A percentile compares a stretch with the other conserved stretches of the same genome.
These are phyloP conservation scores for Vicia sativa DNA, from an alignment of 306 rosid genomes.

Conservation along the genomic window DNA sequence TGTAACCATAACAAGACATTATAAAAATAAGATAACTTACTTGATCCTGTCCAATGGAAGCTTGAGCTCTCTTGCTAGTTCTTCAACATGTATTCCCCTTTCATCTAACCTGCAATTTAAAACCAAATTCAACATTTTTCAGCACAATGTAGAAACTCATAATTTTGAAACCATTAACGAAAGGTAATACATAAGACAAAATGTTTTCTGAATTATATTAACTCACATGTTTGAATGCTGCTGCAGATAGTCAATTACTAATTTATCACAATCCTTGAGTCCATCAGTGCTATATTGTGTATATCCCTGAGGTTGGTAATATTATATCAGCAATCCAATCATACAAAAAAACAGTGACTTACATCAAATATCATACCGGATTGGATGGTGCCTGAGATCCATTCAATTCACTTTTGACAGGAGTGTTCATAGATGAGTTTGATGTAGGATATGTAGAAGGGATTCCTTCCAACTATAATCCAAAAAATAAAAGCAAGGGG, in stretches of 20 bases:
- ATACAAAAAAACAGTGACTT: slow-evolving; percentile 8
- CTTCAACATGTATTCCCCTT: slow-evolving; percentile 73
- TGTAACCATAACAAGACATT: neutral
- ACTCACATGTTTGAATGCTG: slow-evolving; percentile 85
- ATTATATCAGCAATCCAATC: slow-evolving; percentile 32
- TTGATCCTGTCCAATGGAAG: slow-evolving; percentile 74
- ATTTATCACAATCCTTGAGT: slow-evolving; percentile 62
- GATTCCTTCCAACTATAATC: slow-evolving; percentile 56
- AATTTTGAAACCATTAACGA: slow-evolving; percentile 29
- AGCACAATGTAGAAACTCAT: neutral
- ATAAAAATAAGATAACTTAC: slow-evolving; percentile 49
- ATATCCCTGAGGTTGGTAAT: slow-evolving; percentile 52
- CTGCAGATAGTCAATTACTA: slow-evolving; percentile 73
- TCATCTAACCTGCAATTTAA: slow-evolving; percentile 62
- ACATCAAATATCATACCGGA: slow-evolving; percentile 53
- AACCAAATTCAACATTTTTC: slow-evolving; percentile 8
- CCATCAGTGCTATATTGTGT: slow-evolving; percentile 65
- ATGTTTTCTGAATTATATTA: slow-evolving; percentile 5
- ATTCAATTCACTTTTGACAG: slow-evolving; percentile 46
- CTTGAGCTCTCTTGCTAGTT: slow-evolving; percentile 72
- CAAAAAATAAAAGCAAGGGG: slow-evolving; percentile 24
- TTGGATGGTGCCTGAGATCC: slow-evolving; percentile 57
- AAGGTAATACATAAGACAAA: neutral
- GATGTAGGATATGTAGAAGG: slow-evolving; percentile 42
- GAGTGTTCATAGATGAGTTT: slow-evolving; percentile 53